These are phyloP conservation scores for Naganishia onofrii DNA, from an alignment of 768 basidiomycete genomes.

Conservation along the genomic window DNA sequence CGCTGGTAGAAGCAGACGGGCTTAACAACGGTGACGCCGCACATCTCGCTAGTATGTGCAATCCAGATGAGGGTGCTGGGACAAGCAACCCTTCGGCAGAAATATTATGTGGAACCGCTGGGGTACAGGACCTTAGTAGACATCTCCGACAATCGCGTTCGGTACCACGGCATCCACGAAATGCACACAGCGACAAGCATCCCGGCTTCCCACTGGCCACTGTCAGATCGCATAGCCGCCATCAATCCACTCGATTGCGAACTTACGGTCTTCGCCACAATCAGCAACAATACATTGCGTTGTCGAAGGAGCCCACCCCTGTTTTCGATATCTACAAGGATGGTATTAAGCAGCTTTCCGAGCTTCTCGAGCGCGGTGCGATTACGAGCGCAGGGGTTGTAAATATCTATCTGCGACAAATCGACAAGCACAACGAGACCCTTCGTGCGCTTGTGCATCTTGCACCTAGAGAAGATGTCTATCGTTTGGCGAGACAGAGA, in stretches of 20 bases:
- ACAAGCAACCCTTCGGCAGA: neutral
- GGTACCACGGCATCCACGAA: neutral
- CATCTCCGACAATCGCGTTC: neutral
- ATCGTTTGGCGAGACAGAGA: slow-evolving; percentile 30
- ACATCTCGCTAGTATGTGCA: neutral
- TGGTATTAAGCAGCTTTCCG: slow-evolving; percentile 29
- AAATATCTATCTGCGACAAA: slow-evolving; percentile 31
- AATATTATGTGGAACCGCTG: neutral
- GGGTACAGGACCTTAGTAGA: neutral
- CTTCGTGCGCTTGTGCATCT: slow-evolving; percentile 33
- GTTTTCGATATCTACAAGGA: slow-evolving; percentile 26
- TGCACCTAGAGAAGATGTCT: slow-evolving; percentile 30
- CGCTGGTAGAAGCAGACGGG: neutral
- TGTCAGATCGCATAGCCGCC: neutral
- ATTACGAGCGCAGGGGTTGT: slow-evolving; percentile 29
- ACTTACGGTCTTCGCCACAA: neutral
- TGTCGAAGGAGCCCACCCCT: neutral
- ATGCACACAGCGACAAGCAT: neutral
- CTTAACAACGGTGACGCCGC: neutral
- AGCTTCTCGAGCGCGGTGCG: slow-evolving; percentile 27
- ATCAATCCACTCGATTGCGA: neutral
- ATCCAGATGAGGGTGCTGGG: neutral
- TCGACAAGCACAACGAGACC: slow-evolving; percentile 31
- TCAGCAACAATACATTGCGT: neutral
- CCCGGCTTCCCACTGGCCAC: neutral